A percentile compares a stretch with the other conserved stretches of the same genome.
phyloP scores from a whole-genome alignment of 192 early-diverging fungal species.

The Backusella tarrabulga region DNA sequence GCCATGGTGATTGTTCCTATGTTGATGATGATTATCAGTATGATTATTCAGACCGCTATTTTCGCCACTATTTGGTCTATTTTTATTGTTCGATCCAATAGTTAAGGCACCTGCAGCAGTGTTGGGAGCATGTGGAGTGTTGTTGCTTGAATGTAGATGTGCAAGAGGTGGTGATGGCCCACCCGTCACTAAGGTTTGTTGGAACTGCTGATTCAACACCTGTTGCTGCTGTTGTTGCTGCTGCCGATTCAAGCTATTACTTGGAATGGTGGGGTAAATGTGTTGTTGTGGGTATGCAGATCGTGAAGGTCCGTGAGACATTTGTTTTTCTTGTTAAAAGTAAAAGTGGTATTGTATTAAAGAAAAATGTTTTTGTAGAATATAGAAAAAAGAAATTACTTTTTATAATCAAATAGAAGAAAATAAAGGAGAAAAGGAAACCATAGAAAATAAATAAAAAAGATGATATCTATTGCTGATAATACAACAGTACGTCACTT shows the following conservation, averaged over 20 bases:
- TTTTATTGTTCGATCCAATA: neutral
- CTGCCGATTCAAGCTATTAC: neutral
- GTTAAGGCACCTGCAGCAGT: neutral
- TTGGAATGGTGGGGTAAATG: conserved; percentile 3
- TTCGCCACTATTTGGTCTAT: neutral
- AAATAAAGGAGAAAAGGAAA: neutral
- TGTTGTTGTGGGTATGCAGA: neutral
- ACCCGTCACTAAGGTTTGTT: conserved; percentile 3
- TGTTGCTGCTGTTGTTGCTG: conserved; percentile 16
- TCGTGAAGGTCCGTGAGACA: conserved; percentile 17
- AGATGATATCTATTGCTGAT: neutral
- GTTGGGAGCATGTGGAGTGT: neutral
- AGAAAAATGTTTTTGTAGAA: neutral
- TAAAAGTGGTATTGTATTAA: neutral
- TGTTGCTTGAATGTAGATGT: neutral
- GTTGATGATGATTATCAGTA: neutral
- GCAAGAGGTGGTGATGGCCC: neutral
- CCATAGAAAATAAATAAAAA: neutral
- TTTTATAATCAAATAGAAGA: neutral
- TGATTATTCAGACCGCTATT: neutral
- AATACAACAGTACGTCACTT: neutral
- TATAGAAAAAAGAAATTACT: neutral
- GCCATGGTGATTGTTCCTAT: neutral
- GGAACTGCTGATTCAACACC: neutral
- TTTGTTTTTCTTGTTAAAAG: neutral